Base-by-base conservation (phyloP, 495 filamentous ascomycete species). In the Penicillium mononematosum region DNA sequence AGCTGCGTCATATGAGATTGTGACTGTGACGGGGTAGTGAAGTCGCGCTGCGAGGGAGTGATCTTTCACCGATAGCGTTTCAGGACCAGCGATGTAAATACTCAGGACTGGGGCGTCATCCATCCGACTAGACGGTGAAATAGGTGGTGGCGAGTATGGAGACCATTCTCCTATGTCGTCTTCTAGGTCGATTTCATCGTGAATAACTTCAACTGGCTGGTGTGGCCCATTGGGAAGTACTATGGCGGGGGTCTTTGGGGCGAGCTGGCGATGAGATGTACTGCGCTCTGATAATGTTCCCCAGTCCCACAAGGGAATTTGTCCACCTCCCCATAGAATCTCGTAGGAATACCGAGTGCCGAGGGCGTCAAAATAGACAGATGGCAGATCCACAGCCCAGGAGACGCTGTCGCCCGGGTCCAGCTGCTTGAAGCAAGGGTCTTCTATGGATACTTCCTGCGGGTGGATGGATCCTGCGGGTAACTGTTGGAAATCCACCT, bases 251-350 rank as follows among this genome's bases (percentile, higher is more conserved):
- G 51, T 25, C 25, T 54, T 54, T 7, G 41, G 42, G 24, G 24
- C 32, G 27, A 43, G 41, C 12, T 17, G 45, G 17, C 17, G 17
- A 12, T 32, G 32, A 29, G 17, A 27, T 43, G 22, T 17, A 27
- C 29, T 44, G 17, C 45, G 4, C 38, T 53, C 50, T 16, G 50
- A 27, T 20, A 45, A 43, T 22, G 51, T 54, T n/a, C 41, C 41
- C 51, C 51, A 54, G 51, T 54, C 51, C 51, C 51, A 54, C 24
- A 54, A 19, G 34, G 22, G 42, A 43, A 54, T 54, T 38, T 54
- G 9, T 20, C n/a, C 41, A 4, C 51, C 51, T 45, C 22, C 27
- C 51, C 51, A 54, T 9, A 54, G 19, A 16, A 44, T 54, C 25
- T 20, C 45, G 16, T 45, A 45, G 34, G 25, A 54, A 9, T 54